Evolutionary conservation across 257 asterid species (phyloP), one percentile per base, ranked within the genome.

Genomic region (Solanum tarijense): DNA sequence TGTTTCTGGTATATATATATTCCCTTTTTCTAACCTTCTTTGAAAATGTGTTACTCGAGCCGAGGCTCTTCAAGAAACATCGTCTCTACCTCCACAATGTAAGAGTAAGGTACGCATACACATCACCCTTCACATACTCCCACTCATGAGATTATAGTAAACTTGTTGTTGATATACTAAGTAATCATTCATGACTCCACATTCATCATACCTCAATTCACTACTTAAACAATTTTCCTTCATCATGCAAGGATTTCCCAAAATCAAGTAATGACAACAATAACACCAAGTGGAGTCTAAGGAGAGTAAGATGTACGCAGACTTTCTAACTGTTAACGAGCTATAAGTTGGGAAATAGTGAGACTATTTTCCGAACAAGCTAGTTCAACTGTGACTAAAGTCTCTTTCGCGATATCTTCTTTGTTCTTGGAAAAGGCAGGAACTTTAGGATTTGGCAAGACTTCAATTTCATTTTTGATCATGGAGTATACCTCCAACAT

Each of bases 401-500:
- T 32, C 10, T 41, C 60, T 29, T 39, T 38, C n/a, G 18, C 34
- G 9, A 68, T 71, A 85, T 65, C 20, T 3, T 76, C 86, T 72
- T 5, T 39, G 6, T 48, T 25, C 25, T 75, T 87, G 69, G 92
- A 88, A 73, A 89, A 90, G 76, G 92, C 92, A 3, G 92, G 92
- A 65, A 65, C 78, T 32, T 85, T 84, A 27, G 93, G 91, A 75
- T 78, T 43, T 29, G 87, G 88, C 48, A 90, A 16, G 62, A 32
- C 36, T 39, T 73, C 82, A 31, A 62, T 83, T 85, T 89, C 91
- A 23, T 86, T 88, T 74, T 86, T 89, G 2, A 91, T 86, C 93
- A 89, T 91, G 5, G 90, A 89, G n/a, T 91, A 88, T 81, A 89
- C 87, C 71, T 91, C 91, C 84, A 91, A 87, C 93, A 90, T 90